Evolutionary conservation across 805 yeast species (phyloP), one percentile per base, ranked within the genome.

Genomic region (Ogataea naganishii): DNA sequence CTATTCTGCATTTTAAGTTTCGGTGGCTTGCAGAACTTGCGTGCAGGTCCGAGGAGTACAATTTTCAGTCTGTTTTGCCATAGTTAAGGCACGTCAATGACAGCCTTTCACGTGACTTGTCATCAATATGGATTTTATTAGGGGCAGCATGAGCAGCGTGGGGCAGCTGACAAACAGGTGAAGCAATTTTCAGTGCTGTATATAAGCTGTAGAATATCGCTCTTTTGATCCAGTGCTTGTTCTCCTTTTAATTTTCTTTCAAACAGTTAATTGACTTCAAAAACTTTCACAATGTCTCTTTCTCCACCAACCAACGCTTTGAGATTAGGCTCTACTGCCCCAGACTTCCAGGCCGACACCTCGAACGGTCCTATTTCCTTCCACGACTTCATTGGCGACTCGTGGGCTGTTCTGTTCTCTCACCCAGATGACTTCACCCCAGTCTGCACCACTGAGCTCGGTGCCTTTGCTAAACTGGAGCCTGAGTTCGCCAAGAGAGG

Each of bases 391-490:
- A 63, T 71, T 34, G 81, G 76, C 20, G 63, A 66, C 47, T 56
- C 64, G 34, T 78, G 86, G 85, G 66, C 64, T 26, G 72, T 78
- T 23, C 64, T 79, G 38, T 79, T 79, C 59, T 73, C 81, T 19
- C 85, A 79, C 51, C 86, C 86, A 33, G 84, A 76, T 40, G 85
- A 78, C 51, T 78, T 73, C 63, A 79, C 86, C 14, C 86, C 86
- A 20, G 82, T 79, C 27, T 79, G 86, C 53, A 79, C 85, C 39
- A 79, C 86, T 30, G 86, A 79, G 54, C 62, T 79, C 36, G 85
- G 85, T 39, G 85, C 84, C 6, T 77, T 79, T 47, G 78, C 84
- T 40, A 69, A 72, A 48, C 60, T 79, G 48, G 74, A 76, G 49
- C 80, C 80, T 10, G 84, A 78, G 51, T 79, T 79, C 48, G 63